Evolutionary conservation across 2,329 filamentous ascomycete species (phyloP).

Genomic region (Eutypa lata): DNA sequence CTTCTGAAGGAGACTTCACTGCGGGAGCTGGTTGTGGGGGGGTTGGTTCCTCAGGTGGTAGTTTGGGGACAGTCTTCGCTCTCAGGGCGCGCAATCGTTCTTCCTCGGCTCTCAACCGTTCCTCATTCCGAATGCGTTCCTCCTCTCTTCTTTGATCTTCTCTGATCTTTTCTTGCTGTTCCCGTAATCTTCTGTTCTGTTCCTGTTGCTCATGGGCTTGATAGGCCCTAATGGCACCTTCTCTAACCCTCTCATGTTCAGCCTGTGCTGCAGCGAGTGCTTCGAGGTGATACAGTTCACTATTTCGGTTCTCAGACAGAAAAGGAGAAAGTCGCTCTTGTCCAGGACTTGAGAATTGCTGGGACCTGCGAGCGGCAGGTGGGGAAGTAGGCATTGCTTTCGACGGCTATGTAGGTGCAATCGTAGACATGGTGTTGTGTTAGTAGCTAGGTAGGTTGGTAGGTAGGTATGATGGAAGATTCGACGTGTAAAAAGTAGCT

Average conservation of each 20-base stretch:
- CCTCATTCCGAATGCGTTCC: constrained; percentile 43
- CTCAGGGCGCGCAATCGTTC: constrained; percentile 45
- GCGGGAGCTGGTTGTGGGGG: too few relatives aligned
- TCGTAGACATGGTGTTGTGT: not conserved
- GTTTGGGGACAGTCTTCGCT: constrained; percentile 42
- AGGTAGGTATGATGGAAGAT: too few relatives aligned
- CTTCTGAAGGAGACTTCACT: constrained; percentile 11
- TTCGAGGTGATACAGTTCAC: constrained; percentile 60
- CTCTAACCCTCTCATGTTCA: constrained; percentile 64
- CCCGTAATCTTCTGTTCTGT: constrained; percentile 29
- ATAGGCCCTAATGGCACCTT: constrained; percentile 46
- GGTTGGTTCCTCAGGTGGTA: constrained; percentile 30
- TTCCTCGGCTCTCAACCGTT: constrained; percentile 44
- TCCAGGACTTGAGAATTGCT: constrained; percentile 39
- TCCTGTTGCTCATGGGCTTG: constrained; percentile 45
- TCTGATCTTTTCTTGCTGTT: constrained; percentile 36
- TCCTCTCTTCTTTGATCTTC: constrained; percentile 44
- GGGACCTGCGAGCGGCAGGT: constrained; percentile 32
- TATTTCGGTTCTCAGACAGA: constrained; percentile 60
- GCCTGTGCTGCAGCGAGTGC: constrained; percentile 63
- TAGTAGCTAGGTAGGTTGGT: too few relatives aligned
- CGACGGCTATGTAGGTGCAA: not conserved
- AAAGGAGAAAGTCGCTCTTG: constrained; percentile 54
- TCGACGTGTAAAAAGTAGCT: too few relatives aligned
- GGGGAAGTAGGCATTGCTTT: constrained; percentile 43